Percentiles rank a stretch among this genome's conserved stretches.
Evolutionary conservation across 2,329 filamentous ascomycete species (phyloP).

Genomic region (Harringtonia lauricola): DNA sequence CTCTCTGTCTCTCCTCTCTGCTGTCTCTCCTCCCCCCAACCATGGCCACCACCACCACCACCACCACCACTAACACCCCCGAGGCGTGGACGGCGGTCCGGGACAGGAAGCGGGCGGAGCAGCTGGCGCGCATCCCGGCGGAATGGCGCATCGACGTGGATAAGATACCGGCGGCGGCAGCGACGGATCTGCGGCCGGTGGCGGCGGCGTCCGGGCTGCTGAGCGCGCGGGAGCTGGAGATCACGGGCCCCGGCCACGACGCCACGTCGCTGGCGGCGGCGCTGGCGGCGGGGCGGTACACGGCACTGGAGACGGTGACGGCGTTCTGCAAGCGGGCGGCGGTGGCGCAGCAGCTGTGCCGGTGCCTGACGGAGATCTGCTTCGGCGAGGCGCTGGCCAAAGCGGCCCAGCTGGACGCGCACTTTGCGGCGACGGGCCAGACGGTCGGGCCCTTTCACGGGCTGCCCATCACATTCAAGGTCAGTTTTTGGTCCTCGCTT

Average conservation of each 20-base stretch:
- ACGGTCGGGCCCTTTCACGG: conserved; percentile 26
- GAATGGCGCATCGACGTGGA: conserved; percentile 6
- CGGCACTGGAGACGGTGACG: conserved; percentile 6
- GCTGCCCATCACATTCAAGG: conserved; percentile 26
- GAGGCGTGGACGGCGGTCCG: conserved; percentile 5
- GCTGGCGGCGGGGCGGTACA: conserved; percentile 4
- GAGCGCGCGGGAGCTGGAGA: conserved; percentile 7
- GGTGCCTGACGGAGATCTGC: conserved; percentile 29
- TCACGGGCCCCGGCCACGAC: conserved; percentile 7
- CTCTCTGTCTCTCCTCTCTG: not conserved
- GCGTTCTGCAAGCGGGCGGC: conserved; percentile 11
- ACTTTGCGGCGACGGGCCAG: conserved; percentile 18
- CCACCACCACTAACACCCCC: not conserved
- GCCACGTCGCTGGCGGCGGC: conserved; percentile 6
- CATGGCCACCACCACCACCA: conserved; percentile 1
- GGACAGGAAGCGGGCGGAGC: conserved; percentile 8
- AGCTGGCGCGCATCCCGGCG: conserved; percentile 9
- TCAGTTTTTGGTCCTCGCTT: too few relatives aligned
- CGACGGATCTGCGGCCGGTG: conserved; percentile 5
- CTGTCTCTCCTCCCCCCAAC: not conserved
- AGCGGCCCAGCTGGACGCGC: conserved; percentile 21
- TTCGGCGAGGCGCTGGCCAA: conserved; percentile 20
- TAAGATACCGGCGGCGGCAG: conserved; percentile 5
- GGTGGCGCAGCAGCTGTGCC: conserved; percentile 7
- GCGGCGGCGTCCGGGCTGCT: conserved; percentile 7